These are phyloP conservation scores for Isoetes taiwanensis DNA, from an alignment of 75 land plant species.

Conservation along the genomic window DNA sequence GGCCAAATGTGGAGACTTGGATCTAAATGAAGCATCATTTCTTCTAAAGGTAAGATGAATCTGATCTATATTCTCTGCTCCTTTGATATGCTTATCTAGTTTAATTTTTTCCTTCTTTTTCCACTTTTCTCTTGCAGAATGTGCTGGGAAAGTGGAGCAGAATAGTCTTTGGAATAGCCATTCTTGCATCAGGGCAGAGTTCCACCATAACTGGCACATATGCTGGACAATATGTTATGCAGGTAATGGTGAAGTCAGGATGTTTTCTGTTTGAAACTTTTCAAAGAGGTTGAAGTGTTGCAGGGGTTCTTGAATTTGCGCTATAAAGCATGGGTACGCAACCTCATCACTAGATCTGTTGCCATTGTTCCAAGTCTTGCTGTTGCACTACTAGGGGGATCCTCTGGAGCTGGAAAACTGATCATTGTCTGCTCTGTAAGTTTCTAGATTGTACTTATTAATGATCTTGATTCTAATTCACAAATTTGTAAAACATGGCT, in stretches of 20 bases:
- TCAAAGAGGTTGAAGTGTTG: too few relatives aligned
- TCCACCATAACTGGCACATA: neutral
- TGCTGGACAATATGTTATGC: slow-evolving; percentile 8
- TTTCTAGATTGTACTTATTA: neutral
- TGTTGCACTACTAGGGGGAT: neutral
- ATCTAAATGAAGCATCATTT: neutral
- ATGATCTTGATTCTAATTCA: neutral
- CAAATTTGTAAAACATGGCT: neutral
- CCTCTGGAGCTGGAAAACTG: slow-evolving; percentile 1
- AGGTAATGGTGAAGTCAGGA: too few relatives aligned
- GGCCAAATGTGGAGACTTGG: neutral
- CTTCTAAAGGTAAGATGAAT: neutral
- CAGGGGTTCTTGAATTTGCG: neutral
- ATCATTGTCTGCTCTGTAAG: neutral
- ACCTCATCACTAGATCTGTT: neutral
- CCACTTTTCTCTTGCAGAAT: neutral
- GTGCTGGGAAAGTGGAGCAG: neutral
- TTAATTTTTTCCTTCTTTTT: too few relatives aligned
- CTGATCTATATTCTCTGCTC: neutral
- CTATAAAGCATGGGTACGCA: neutral
- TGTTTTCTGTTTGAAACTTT: too few relatives aligned
- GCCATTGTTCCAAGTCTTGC: slow-evolving; percentile 7
- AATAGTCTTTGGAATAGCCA: neutral
- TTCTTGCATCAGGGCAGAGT: slow-evolving; percentile 6
- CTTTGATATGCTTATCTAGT: too few relatives aligned